phyloP scores from a whole-genome alignment of 1,284 basidiomycete genomes.

The Neonothopanus nambi region DNA sequence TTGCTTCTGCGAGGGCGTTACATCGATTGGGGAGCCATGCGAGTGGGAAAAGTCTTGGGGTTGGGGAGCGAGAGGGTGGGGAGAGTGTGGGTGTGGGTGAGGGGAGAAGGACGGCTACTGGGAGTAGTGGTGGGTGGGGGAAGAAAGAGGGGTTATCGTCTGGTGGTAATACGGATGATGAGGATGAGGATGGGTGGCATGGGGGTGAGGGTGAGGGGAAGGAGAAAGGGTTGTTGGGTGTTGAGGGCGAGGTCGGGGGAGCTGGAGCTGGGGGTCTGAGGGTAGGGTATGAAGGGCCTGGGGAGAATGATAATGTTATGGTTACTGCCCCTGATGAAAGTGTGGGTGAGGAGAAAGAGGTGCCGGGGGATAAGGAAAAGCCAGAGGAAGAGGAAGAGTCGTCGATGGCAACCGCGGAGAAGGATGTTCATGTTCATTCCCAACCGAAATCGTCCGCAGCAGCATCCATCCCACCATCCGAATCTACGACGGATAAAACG shows the following conservation, averaged over 20 bases:
- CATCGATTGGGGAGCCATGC: conserved; percentile 37
- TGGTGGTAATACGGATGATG: conserved; percentile 22
- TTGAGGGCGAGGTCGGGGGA: no score
- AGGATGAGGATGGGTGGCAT: conserved; percentile 29
- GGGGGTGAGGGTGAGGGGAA: conserved; percentile 3
- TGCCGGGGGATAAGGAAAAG: background rate
- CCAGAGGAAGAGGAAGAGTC: background rate
- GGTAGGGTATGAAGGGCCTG: conserved; percentile 22
- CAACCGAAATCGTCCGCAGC: background rate
- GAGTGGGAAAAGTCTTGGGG: conserved; percentile 9
- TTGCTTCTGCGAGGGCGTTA: conserved; percentile 60
- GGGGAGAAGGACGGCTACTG: background rate
- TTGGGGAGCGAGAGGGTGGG: no score
- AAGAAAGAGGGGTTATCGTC: conserved; percentile 18
- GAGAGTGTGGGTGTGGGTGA: background rate
- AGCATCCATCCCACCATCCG: background rate
- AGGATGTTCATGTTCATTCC: background rate
- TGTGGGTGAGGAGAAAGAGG: conserved; percentile 1
- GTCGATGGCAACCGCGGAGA: no score
- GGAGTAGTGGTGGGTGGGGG: conserved; percentile 15
- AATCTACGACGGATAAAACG: background rate
- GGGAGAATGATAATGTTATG: conserved; percentile 30
- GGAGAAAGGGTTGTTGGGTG: conserved; percentile 6
- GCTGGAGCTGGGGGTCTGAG: conserved; percentile 1
- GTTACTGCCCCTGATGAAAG: conserved; percentile 35